Evolutionary conservation across 805 yeast species (phyloP).

Genomic region (Priceomyces fermenticarens): DNA sequence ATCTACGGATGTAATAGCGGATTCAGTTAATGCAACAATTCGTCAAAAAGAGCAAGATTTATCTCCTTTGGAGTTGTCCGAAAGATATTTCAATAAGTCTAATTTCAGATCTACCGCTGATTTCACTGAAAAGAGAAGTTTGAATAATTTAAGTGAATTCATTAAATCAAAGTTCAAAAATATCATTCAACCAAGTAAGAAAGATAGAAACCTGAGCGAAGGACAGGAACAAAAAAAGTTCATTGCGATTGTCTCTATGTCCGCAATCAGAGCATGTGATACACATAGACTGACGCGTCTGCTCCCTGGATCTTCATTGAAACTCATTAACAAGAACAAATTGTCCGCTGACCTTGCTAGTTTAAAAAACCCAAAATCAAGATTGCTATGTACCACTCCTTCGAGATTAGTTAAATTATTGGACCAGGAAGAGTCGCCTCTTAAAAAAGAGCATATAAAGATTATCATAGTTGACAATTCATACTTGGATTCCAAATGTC

Average conservation of each 20-base stretch:
- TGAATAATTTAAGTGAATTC: slow-evolving; percentile 56
- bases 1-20: slow-evolving; percentile 61
- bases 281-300: slow-evolving; percentile 60
- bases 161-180: slow-evolving; percentile 48
- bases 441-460: slow-evolving; percentile 43
- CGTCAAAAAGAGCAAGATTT: slow-evolving; percentile 60
- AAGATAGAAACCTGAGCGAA: slow-evolving; percentile 24
- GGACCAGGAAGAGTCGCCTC: slow-evolving; percentile 38
- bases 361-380: slow-evolving; percentile 41
- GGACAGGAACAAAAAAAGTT: slow-evolving; percentile 36
- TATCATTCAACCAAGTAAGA: slow-evolving; percentile 38
- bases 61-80: slow-evolving; percentile 73
- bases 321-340: slow-evolving; percentile 73
- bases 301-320: slow-evolving; percentile 54
- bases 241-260: slow-evolving; percentile 59
- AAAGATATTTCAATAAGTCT: slow-evolving; percentile 53
- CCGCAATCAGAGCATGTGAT: slow-evolving; percentile 87
- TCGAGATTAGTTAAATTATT: slow-evolving; percentile 53
- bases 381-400: slow-evolving; percentile 63
- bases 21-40: slow-evolving; percentile 61
- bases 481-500: slow-evolving; percentile 58
- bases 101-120: slow-evolving; percentile 63
- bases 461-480: slow-evolving; percentile 60
- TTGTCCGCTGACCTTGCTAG: slow-evolving; percentile 57
- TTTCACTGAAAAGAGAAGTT: slow-evolving; percentile 49